Evolutionary conservation across 2,329 filamentous ascomycete species (phyloP).

Genomic region (Tolypocladium ophioglossoides): DNA sequence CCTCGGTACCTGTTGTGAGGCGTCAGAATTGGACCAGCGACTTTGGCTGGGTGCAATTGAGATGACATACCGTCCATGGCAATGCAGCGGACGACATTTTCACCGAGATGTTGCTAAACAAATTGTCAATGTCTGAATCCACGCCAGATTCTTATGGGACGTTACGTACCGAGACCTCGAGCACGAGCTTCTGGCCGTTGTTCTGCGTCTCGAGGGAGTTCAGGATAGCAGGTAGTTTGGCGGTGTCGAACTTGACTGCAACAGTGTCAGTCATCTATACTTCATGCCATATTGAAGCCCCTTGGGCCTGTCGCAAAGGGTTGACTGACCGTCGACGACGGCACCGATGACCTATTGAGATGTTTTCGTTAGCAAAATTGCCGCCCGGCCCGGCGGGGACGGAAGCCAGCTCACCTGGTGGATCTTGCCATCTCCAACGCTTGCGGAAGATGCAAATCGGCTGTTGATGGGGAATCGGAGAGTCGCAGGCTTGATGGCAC

Average conservation of each 20-base stretch:
- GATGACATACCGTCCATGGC: conserved; percentile 88
- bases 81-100: conserved; percentile 99
- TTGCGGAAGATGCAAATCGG: conserved; percentile 48
- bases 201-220: conserved; percentile 91
- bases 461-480: conserved; percentile 44
- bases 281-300: not conserved
- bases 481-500: conserved; percentile 45
- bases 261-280: conserved; percentile 14
- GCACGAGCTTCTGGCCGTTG: conserved; percentile 84
- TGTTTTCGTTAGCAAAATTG: conserved; percentile 26
- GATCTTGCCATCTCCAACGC: conserved; percentile 55
- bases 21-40: conserved; percentile 3
- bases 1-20: conserved; percentile 72
- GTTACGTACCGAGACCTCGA: conserved; percentile 82
- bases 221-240: conserved; percentile 91
- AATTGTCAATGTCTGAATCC: conserved; percentile 23
- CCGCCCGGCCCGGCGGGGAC: not conserved
- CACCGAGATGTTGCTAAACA: conserved; percentile 91
- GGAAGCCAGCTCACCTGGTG: conserved; percentile 44
- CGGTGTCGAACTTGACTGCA: conserved; percentile 90
- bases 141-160: conserved; percentile 1
- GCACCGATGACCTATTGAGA: conserved; percentile 89
- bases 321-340: conserved; percentile 85
- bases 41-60: not conserved
- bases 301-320: not conserved